Conservation (phyloP, 2,329 filamentous ascomycete genomes). For the Macrophomina phaseolina region DNA sequence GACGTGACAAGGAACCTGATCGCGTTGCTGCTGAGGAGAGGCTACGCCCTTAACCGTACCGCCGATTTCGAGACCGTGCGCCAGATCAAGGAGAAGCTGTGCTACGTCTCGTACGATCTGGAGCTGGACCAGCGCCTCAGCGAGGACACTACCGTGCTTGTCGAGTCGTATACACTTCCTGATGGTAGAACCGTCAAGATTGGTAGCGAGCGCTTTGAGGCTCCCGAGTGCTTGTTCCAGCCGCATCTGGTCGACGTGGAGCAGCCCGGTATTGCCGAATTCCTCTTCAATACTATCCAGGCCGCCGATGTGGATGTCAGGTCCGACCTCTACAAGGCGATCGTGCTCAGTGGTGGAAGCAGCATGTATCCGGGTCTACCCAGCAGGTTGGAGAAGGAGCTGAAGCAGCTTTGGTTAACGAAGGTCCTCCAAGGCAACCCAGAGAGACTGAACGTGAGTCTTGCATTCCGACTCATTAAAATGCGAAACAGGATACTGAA, state of each 20-base stretch:
- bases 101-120: slow-evolving; percentile 98
- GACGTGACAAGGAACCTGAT: slow-evolving; percentile 99
- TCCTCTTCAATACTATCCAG: slow-evolving; percentile 99
- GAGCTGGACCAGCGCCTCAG: slow-evolving; percentile 94
- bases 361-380: slow-evolving; percentile 99
- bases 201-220: slow-evolving; percentile 96
- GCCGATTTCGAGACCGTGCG: slow-evolving; percentile 99
- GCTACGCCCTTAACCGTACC: slow-evolving; percentile 96
- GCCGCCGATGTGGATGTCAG: slow-evolving; percentile 93
- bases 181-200: slow-evolving; percentile 96
- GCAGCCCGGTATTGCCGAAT: slow-evolving; percentile 94
- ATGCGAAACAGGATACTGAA: slow-evolving; percentile 31
- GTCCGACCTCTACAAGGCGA: slow-evolving; percentile 92
- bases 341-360: slow-evolving; percentile 93
- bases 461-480: background rate
- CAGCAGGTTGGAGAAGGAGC: slow-evolving; percentile 93
- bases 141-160: slow-evolving; percentile 95
- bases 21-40: slow-evolving; percentile 87
- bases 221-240: slow-evolving; percentile 97
- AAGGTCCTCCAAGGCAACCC: slow-evolving; percentile 89
- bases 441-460: slow-evolving; percentile 75
- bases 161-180: slow-evolving; percentile 96
- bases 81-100: slow-evolving; percentile 99
- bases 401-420: slow-evolving; percentile 98
- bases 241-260: slow-evolving; percentile 97